Evolutionary conservation across 140 eudicot genomes (phyloP).

Genomic region (Bidens hawaiensis): DNA sequence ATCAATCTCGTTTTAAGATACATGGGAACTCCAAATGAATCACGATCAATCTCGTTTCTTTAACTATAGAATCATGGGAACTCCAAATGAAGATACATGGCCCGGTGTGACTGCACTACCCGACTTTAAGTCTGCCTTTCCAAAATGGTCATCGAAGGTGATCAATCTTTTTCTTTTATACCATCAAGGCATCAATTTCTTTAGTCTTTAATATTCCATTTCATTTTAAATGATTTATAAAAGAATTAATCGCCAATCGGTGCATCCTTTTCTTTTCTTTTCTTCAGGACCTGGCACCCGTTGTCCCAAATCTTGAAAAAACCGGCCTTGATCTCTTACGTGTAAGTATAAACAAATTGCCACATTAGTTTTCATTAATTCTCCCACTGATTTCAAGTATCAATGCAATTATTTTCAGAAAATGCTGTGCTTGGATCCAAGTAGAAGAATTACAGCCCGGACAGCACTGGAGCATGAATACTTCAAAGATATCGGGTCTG

Average conservation of each 20-base stretch:
- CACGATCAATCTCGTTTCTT: constrained; percentile 10
- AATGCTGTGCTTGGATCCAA: constrained; percentile 92
- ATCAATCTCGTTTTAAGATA: too few relatives aligned
- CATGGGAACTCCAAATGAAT: neutral
- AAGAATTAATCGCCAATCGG: constrained; percentile 18
- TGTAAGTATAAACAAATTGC: constrained; percentile 43
- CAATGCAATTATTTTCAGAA: constrained; percentile 45
- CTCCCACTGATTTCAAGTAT: neutral
- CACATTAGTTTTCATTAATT: neutral
- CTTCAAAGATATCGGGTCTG: constrained; percentile 80
- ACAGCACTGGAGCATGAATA: constrained; percentile 89
- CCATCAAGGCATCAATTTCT: neutral
- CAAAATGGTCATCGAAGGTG: constrained; percentile 91
- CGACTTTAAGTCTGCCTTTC: constrained; percentile 84
- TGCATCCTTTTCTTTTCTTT: constrained; percentile 19
- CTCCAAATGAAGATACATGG: constrained; percentile 94
- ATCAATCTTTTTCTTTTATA: constrained; percentile 2
- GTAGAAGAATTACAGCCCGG: constrained; percentile 89
- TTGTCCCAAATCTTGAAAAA: constrained; percentile 78
- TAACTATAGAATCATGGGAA: constrained; percentile 72
- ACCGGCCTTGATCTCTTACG: constrained; percentile 88
- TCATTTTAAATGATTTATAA: neutral
- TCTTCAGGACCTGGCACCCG: constrained; percentile 65
- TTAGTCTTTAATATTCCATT: neutral
- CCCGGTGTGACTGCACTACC: constrained; percentile 95